Conservation (phyloP, 2,329 filamentous ascomycete species). For the Aspergillus vadensis region DNA sequence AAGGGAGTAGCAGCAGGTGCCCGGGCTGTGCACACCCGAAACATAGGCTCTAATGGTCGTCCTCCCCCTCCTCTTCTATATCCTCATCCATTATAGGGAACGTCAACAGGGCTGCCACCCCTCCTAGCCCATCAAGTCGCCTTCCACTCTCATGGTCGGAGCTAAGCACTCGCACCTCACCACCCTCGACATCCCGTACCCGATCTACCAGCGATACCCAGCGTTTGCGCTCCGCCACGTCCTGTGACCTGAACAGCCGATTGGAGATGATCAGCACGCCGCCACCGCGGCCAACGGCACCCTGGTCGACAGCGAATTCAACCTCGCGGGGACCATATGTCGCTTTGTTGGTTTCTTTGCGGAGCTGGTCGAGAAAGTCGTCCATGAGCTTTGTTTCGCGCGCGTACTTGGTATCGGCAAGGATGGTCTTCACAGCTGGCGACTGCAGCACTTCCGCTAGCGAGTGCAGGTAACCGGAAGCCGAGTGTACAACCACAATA, state of each 20-base stretch:
- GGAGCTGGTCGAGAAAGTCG: slow-evolving; percentile 73
- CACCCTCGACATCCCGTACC: slow-evolving; percentile 77
- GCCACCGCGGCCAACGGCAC: slow-evolving; percentile 83
- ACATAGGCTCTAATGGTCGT: slow-evolving; percentile 9
- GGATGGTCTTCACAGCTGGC: slow-evolving; percentile 71
- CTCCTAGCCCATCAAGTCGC: slow-evolving; percentile 77
- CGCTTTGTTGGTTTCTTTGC: slow-evolving; percentile 81
- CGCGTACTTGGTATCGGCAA: slow-evolving; percentile 86
- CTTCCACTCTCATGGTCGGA: slow-evolving; percentile 92
- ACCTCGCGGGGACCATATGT: slow-evolving; percentile 89
- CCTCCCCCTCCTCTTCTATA: slow-evolving; percentile 61
- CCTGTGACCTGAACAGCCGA: slow-evolving; percentile 79
- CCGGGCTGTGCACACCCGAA: background rate
- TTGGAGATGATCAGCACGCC: slow-evolving; percentile 86
- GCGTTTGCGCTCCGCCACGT: slow-evolving; percentile 72
- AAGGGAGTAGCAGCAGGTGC: background rate
- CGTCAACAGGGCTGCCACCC: slow-evolving; percentile 86
- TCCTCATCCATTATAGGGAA: slow-evolving; percentile 84
- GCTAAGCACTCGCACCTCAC: slow-evolving; percentile 85
- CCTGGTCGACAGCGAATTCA: slow-evolving; percentile 77
- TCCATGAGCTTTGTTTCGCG: slow-evolving; percentile 84
- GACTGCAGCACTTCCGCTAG: slow-evolving; percentile 85
- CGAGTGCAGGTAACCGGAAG: slow-evolving; percentile 82
- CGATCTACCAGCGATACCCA: slow-evolving; percentile 87
- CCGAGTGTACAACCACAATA: slow-evolving; percentile 74